These are phyloP conservation scores for Oryza glaberrima DNA, from an alignment of 176 grass and related monocot genomes.

Conservation along the genomic window DNA sequence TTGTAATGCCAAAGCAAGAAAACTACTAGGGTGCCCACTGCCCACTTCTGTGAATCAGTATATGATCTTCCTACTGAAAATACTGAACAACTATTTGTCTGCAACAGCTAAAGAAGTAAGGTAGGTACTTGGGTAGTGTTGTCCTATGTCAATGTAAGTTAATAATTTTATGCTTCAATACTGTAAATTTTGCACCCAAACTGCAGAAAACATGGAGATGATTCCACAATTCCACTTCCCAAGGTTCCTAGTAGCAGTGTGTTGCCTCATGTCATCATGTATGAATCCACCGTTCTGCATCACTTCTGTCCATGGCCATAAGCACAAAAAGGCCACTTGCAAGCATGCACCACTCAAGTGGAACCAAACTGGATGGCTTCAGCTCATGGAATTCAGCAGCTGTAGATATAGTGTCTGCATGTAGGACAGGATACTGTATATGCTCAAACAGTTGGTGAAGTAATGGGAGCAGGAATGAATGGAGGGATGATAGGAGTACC, in stretches of 20 bases:
- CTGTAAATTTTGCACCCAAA: too few relatives aligned
- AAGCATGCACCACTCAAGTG: neutral
- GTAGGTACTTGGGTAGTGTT: neutral
- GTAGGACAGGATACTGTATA: neutral
- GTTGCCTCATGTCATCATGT: neutral
- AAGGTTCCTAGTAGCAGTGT: neutral
- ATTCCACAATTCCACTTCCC: slow-evolving; percentile 18
- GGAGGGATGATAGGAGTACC: neutral
- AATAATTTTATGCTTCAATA: too few relatives aligned
- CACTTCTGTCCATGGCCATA: too few relatives aligned
- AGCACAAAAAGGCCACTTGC: neutral
- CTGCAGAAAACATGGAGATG: neutral
- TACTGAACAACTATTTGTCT: neutral
- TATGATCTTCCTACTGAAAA: neutral
- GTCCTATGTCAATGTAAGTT: too few relatives aligned
- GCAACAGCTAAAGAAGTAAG: neutral
- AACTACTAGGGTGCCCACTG: neutral
- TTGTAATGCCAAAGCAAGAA: neutral
- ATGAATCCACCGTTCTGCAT: neutral
- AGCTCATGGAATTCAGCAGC: slow-evolving; percentile 19
- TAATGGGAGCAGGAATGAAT: neutral
- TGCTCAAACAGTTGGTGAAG: neutral
- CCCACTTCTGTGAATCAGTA: too few relatives aligned
- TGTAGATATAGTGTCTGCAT: neutral
- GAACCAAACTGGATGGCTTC: slow-evolving; percentile 26